phyloP scores from a whole-genome alignment of 257 asterid genomes.

The Solanum medicagineum region DNA sequence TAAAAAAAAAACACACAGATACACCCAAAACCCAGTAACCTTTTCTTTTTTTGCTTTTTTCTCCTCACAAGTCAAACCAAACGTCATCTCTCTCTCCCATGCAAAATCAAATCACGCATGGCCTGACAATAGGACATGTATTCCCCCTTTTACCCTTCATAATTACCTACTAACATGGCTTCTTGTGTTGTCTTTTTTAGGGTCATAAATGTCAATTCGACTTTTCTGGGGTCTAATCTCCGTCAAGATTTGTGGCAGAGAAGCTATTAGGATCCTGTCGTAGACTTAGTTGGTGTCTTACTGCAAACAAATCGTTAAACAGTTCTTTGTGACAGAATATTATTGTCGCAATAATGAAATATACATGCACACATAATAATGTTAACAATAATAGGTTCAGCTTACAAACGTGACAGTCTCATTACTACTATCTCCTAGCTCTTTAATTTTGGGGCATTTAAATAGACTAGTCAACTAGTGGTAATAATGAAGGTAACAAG shows the following conservation, averaged over 20 bases:
- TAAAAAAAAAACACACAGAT: neutral
- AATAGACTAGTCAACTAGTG: neutral
- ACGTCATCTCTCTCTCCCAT: neutral
- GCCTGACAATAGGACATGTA: neutral
- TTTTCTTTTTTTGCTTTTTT: neutral
- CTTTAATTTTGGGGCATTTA: neutral
- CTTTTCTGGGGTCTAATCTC: neutral
- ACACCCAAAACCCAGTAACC: neutral
- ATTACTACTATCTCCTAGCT: neutral
- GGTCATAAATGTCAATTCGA: neutral
- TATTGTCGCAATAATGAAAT: neutral
- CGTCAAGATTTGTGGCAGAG: neutral
- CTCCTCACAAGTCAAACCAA: neutral
- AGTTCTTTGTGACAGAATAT: neutral
- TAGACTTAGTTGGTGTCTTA: neutral
- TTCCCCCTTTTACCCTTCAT: neutral
- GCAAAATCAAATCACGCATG: slow-evolving; percentile 13
- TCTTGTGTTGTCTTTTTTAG: neutral
- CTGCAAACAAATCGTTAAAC: neutral
- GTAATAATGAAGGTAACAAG: too few species aligned
- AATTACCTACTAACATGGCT: neutral
- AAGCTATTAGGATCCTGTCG: neutral
- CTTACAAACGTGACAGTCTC: neutral
- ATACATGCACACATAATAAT: neutral
- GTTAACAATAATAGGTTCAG: neutral